phyloP scores from a whole-genome alignment of 208 protist species.

The Acanthamoeba polyphaga region DNA sequence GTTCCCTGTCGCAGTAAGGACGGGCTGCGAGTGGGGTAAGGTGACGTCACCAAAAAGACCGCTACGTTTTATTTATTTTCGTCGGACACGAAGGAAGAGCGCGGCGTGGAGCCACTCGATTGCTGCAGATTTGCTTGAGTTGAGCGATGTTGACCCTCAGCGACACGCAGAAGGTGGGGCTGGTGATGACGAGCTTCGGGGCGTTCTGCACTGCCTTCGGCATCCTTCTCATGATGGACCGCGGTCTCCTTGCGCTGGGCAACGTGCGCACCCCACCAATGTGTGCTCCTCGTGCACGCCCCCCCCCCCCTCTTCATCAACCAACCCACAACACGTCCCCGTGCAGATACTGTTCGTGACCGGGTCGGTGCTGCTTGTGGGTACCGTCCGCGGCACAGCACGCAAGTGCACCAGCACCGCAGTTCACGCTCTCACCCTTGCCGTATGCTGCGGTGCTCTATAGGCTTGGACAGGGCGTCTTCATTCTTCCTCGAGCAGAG shows the following conservation, averaged over 20 bases:
- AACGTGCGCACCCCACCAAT: constrained; percentile 78
- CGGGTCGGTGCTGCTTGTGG: constrained; percentile 85
- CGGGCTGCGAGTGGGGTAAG: too few species aligned
- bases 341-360: constrained; percentile 87
- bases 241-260: constrained; percentile 88
- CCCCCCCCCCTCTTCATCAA: background rate
- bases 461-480: background rate
- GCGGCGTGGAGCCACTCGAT: too few species aligned
- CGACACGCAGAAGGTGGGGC: constrained; percentile 84
- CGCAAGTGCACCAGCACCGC: background rate
- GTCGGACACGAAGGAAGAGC: too few species aligned
- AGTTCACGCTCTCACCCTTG: background rate
- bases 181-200: constrained; percentile 88
- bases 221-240: constrained; percentile 88
- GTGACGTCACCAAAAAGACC: too few species aligned
- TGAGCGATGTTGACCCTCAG: background rate
- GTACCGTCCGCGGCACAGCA: constrained; percentile 6
- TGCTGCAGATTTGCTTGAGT: background rate
- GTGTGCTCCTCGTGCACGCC: background rate
- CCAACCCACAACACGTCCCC: background rate
- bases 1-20: too few species aligned
- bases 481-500: constrained; percentile 87
- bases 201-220: constrained; percentile 87
- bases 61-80: too few species aligned
- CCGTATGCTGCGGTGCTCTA: background rate